Base-by-base conservation (phyloP, 352 stramenopile species). In the Phytophthora cactorum region DNA sequence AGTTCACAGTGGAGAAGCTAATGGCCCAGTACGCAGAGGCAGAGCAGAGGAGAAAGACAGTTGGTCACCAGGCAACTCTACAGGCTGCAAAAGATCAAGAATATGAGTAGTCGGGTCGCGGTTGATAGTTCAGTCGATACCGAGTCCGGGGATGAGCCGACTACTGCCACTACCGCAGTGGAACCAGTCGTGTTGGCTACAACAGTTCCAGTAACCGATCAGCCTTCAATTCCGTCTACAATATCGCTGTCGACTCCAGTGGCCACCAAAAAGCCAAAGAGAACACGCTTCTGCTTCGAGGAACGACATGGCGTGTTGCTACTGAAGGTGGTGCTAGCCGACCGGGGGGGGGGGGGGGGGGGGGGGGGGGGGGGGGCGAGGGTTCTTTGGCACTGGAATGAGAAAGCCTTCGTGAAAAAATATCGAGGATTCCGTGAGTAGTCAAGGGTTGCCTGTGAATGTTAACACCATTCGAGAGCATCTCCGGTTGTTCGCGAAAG, bases 271-370 rank as follows among this genome's bases (percentile, higher is more conserved):
- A 67, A 66, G 9, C 14, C 25, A 12, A 46, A 43, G 4, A 72
- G 69, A 22, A 57, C 34, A 22, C 52, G 52, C 0, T 75, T 72
- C 17, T 36, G 15, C 29, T 75, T 75, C 25, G 46, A 52, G 12
- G 58, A 72, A 8, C 17, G 12, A 2, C 68, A 75, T 43, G 68
- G 72, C 31, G 32, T 68, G 8, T 3, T 72, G 22, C 47, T 75
- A 2, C 41, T 75, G n/a, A 61, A 66, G 2, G 41, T 27, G 12
- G 15, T 72, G 39, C 52, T 75, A 15, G 52, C 49, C 4, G 56
- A 72, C 14, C 11, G 44, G 59, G 55, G 51, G 22, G 12, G 44
- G 55, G 51, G 22, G 12, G 44, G 22, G 25, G 38, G 55, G 51
- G 22, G 44, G 59, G 55, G 51, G 22, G 12, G 44, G 55, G 51